A percentile compares a stretch with the other conserved stretches of the same genome.
phyloP scores from a whole-genome alignment of 2,329 filamentous ascomycete genomes.

The Colletotrichum higginsianum region DNA sequence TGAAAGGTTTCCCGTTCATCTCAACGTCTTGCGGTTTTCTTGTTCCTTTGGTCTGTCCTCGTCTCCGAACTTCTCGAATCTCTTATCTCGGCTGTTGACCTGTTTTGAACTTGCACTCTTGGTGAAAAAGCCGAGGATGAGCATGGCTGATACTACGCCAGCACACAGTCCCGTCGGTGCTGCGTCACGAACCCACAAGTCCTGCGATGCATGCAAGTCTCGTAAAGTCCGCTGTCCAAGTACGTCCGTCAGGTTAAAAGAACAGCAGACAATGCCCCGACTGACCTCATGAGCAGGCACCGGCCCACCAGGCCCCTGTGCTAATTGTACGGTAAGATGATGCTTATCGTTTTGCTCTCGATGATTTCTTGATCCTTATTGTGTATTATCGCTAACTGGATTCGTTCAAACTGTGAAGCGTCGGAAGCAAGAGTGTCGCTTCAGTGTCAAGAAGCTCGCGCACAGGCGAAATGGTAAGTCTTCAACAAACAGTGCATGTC shows the following conservation, averaged over 20 bases:
- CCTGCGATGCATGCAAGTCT: slow-evolving; percentile 57
- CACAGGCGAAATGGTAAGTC: slow-evolving; percentile 46
- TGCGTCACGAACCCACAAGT: slow-evolving; percentile 45
- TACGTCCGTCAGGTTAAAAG: slow-evolving; percentile 43
- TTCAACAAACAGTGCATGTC: background rate
- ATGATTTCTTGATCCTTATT: too few species aligned
- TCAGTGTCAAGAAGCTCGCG: slow-evolving; percentile 46
- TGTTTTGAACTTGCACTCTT: background rate
- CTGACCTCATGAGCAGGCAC: slow-evolving; percentile 16
- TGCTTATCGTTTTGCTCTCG: background rate
- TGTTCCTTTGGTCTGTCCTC: background rate
- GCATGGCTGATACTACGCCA: slow-evolving; percentile 22
- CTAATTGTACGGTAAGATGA: slow-evolving; percentile 48
- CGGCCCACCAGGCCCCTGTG: slow-evolving; percentile 47
- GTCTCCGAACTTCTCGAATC: background rate
- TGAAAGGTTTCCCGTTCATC: background rate
- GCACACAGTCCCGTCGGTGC: background rate
- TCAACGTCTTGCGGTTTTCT: background rate
- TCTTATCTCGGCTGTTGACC: background rate
- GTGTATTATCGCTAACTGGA: slow-evolving; percentile 24
- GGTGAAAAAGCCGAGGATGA: slow-evolving; percentile 2
- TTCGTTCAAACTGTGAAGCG: slow-evolving; percentile 32
- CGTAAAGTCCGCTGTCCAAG: slow-evolving; percentile 58
- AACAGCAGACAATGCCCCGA: slow-evolving; percentile 1
- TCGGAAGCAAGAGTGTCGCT: slow-evolving; percentile 43